Base-by-base conservation (phyloP, 2,329 filamentous ascomycete genomes). In the Aspergillus carbonarius region DNA sequence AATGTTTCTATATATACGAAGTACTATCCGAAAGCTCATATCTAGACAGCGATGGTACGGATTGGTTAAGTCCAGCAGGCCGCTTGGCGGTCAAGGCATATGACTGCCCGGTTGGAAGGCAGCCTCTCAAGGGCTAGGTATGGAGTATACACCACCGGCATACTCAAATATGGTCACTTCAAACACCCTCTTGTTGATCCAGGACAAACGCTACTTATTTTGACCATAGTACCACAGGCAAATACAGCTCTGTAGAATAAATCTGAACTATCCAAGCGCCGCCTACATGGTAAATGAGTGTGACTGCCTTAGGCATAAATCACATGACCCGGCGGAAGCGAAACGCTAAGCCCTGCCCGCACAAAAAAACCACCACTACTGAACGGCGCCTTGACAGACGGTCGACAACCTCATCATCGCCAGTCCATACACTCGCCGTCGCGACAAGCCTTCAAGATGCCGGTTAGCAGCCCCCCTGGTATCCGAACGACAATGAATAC, bases 381-480 rank as follows among this genome's bases (percentile, higher is more conserved):
- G 50, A 64, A 63, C 59, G 57, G 57, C 64, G 30, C 60, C 60
- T 65, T 62, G 59, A 62, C 44, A 67, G 69, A 68, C 67, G 67
- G 67, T 71, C 68, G 68, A 72, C 69, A 71, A 70, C 68, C 70
- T 71, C 68, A 71, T 64, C 65, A 62, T 63, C 62, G 63, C 63
- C 67, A 62, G 64, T 70, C 71, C 70, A 73, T 70, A 67, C 65
- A 68, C 67, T 58, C 73, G 72, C 68, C 70, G 70, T 71, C 70
- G 71, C 72, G 72, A 73, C 68, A 74, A 77, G 69, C 70, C 69
- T 74, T 81, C 81, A 83, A 80, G 77, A 84, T 83, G 82, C 82
- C 82, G 80, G 82, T 84, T 78, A 71, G 75, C 71, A 58, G 27
- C 30, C 56, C 63, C 55, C 50, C 23, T 58, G 25, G 32, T 15